These are phyloP conservation scores for Diaporthe sp. DNA, from an alignment of 2,329 filamentous ascomycete species.

Conservation along the genomic window DNA sequence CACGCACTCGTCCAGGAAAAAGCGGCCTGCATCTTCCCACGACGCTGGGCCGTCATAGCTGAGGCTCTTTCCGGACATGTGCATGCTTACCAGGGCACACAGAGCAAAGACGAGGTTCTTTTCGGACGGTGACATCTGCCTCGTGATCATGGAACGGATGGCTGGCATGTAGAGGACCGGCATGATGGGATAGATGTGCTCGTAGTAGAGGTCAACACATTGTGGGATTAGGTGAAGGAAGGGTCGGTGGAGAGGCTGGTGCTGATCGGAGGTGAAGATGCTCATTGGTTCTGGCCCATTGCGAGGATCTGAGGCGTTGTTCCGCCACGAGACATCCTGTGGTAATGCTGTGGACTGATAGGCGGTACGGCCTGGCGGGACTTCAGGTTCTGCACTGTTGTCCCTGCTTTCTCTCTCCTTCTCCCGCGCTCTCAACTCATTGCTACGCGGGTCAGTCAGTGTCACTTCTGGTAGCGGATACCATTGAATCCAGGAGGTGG, in stretches of 20 bases:
- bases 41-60: slow-evolving; percentile 49
- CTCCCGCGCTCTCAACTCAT: slow-evolving; percentile 65
- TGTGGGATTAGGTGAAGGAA: slow-evolving; percentile 61
- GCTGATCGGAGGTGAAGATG: slow-evolving; percentile 55
- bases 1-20: slow-evolving; percentile 68
- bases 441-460: slow-evolving; percentile 41
- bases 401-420: slow-evolving; percentile 53
- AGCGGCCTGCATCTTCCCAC: slow-evolving; percentile 62
- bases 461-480: not conserved
- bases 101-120: slow-evolving; percentile 65
- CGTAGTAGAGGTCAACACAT: slow-evolving; percentile 71
- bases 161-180: slow-evolving; percentile 69
- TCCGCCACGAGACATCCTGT: slow-evolving; percentile 44
- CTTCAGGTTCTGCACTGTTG: slow-evolving; percentile 47
- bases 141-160: slow-evolving; percentile 60
- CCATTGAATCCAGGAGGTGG: not conserved
- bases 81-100: slow-evolving; percentile 64
- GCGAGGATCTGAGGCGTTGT: slow-evolving; percentile 44
- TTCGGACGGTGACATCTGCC: slow-evolving; percentile 49
- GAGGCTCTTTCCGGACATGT: slow-evolving; percentile 58
- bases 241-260: slow-evolving; percentile 49
- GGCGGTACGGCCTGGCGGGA: slow-evolving; percentile 34
- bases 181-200: slow-evolving; percentile 72
- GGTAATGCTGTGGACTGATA: slow-evolving; percentile 41
- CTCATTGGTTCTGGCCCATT: slow-evolving; percentile 48